Base-by-base conservation (phyloP, 2,329 filamentous ascomycete species). In the Aspergillus flavus region DNA sequence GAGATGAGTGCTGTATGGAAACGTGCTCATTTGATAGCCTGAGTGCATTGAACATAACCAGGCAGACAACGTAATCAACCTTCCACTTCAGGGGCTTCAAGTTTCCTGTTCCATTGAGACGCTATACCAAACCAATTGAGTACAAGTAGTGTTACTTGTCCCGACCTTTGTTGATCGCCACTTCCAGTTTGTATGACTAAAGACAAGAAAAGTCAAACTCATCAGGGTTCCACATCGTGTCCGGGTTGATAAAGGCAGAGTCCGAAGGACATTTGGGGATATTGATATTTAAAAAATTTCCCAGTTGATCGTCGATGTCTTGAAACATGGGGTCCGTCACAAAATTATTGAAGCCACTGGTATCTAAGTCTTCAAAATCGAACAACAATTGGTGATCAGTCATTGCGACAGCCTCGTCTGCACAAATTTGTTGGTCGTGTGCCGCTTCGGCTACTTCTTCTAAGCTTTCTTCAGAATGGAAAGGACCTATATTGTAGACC, bases 221-320 rank as follows among this genome's bases (percentile, higher is more conserved):
- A 12, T 48, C 58, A 21, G 32, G 26, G n/a, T 45, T 55, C 58
- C 58, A 54, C 4, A 36, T 26, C 39, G 30, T 55, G 39, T 54
- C 64, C 16, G 54, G 59, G 23, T 54, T 48, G 11, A 62, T 30
- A 34, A 64, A 61, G 9, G 57, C 56, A 23, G 56, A 62, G 57
- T 64, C 36, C 26, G 61, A 60, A 10, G 64, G 23, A 2, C 41
- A 36, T 6, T 55, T 68, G 14, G 66, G 62, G 26, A 66, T 58
- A 43, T 61, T 62, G 16, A 68, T 61, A 23, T 68, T 59, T 21
- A 64, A 55, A 16, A 68, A 65, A 58, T 68, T 62, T 6, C 55
- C 58, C 11, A 68, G 62, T 23, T 66, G 50, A 16, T 58, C 56
- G 48, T 68, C 66, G n/a, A 64, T 62, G 23, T 63, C 59, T 28